Evolutionary conservation across 306 rosid species (phyloP).

Genomic region (Hippophae rhamnoides): DNA sequence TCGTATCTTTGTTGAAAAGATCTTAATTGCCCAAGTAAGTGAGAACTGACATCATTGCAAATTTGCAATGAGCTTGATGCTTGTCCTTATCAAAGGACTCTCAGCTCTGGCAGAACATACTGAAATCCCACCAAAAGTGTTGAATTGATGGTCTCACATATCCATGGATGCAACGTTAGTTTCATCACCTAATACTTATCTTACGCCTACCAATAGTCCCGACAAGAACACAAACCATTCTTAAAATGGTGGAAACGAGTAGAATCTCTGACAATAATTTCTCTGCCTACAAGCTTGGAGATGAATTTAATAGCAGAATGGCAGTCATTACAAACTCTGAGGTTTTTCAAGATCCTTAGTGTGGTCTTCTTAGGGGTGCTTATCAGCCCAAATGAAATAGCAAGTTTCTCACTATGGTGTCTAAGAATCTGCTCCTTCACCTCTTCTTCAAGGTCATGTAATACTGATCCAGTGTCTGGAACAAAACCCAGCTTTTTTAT

Average conservation of each 20-base stretch:
- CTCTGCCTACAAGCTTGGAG: slow-evolving; percentile 72
- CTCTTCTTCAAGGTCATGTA: slow-evolving; percentile 69
- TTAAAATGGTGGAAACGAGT: slow-evolving; percentile 84
- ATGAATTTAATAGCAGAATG: slow-evolving; percentile 78
- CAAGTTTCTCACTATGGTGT: slow-evolving; percentile 80
- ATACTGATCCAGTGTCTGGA: slow-evolving; percentile 43
- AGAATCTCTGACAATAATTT: slow-evolving; percentile 68
- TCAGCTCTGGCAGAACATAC: too few species aligned
- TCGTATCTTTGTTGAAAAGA: too few species aligned
- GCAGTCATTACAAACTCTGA: slow-evolving; percentile 79
- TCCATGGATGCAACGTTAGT: background rate
- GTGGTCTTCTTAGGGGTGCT: slow-evolving; percentile 51
- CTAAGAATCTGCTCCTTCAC: slow-evolving; percentile 66
- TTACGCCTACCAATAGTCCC: slow-evolving; percentile 64
- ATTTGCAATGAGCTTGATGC: too few species aligned
- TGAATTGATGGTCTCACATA: too few species aligned
- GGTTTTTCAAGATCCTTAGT: slow-evolving; percentile 73
- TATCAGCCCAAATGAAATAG: slow-evolving; percentile 67
- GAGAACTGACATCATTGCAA: too few species aligned
- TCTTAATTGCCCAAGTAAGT: too few species aligned
- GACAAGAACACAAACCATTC: slow-evolving; percentile 71
- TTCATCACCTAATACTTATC: slow-evolving; percentile 5
- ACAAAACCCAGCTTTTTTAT: slow-evolving; percentile 68
- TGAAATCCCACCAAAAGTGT: too few species aligned
- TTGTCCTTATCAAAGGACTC: too few species aligned